phyloP scores from a whole-genome alignment of 306 rosid species.

The Sphenostylis stenocarpa region DNA sequence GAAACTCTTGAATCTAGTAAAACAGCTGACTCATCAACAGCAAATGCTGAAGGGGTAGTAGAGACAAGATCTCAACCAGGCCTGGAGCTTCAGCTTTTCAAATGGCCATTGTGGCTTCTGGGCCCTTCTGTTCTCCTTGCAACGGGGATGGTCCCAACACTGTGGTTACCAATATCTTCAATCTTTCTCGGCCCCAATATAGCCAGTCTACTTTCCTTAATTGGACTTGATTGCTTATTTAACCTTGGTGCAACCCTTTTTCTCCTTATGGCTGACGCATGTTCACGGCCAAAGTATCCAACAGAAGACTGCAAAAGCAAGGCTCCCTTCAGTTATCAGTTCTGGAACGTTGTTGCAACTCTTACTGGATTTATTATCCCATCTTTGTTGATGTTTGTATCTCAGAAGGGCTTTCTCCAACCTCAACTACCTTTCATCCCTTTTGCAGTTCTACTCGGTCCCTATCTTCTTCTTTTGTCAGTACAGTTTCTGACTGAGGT shows the following conservation, averaged over 20 bases:
- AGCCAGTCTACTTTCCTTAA: conserved; percentile 82
- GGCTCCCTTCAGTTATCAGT: conserved; percentile 85
- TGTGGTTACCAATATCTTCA: conserved; percentile 87
- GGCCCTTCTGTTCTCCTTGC: conserved; percentile 82
- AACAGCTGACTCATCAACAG: conserved; percentile 43
- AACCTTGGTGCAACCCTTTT: conserved; percentile 89
- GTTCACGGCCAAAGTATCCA: conserved; percentile 62
- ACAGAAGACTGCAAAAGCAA: conserved; percentile 56
- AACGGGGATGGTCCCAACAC: conserved; percentile 85
- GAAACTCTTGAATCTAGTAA: conserved; percentile 53
- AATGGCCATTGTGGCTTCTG: conserved; percentile 92
- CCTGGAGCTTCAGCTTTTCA: conserved; percentile 57
- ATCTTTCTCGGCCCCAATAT: conserved; percentile 78
- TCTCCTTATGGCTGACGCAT: conserved; percentile 92
- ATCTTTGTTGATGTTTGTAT: conserved; percentile 55
- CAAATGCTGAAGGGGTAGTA: conserved; percentile 34
- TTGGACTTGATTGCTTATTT: conserved; percentile 89
- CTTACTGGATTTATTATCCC: conserved; percentile 71
- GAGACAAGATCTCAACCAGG: conserved; percentile 44
- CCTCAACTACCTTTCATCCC: conserved; percentile 72
- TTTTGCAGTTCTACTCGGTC: conserved; percentile 69
- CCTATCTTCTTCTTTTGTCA: conserved; percentile 74
- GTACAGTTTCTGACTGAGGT: conserved; percentile 82
- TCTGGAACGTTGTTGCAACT: conserved; percentile 81
- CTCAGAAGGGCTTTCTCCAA: conserved; percentile 62